Evolutionary conservation across 179 eudicot genomes (phyloP), one percentile per base, ranked within the genome.

Genomic region (Carnegiea gigantea): DNA sequence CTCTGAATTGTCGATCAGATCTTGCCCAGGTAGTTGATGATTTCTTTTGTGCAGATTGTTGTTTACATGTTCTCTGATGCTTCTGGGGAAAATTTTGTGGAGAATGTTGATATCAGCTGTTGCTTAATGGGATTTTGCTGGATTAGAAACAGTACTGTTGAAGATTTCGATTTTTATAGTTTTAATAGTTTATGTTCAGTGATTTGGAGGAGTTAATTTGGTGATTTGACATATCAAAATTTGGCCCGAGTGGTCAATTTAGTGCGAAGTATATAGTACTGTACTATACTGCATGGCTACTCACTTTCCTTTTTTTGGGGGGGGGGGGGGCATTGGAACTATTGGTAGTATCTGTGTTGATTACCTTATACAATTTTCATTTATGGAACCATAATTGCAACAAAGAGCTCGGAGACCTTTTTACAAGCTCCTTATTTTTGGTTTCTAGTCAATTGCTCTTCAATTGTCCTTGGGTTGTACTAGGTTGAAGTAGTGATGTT

Each of bases 1-100:
- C 51, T n/a, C 60, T 7, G 65, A 53, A 53, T 51, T 75, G 6
- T 85, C 82, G 78, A 82, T 85, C 85, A 40, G 87, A 82, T 79
- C 80, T 82, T 79, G 14, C 24, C 28, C 79, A 78, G 80, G 80
- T 85, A 10, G 18, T 30, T 54, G 24, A 15, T 75, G 79, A 81
- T 84, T 57, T 78, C 44, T 54, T 33, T 9, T 67, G 46, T 70
- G 18, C 46, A 43, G 44, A 36, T 68, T 14, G 5, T 76, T 62
- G 5, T 76, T 62, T 76, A 15, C 46, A 21, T 44, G 67, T 57
- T 8, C 8, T n/a, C 30, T 24, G 70, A 3, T n/a, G 0, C 38
- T 76, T 17, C 14, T 51, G 79, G 12, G 43, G 11, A 24, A 44
- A 4, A 38, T 57, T 23, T 48, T 28, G 54, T 38, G 3, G 33